These are phyloP conservation scores for Chlorella variabilis DNA, from an alignment of 163 green algal genomes.

Conservation along the genomic window DNA sequence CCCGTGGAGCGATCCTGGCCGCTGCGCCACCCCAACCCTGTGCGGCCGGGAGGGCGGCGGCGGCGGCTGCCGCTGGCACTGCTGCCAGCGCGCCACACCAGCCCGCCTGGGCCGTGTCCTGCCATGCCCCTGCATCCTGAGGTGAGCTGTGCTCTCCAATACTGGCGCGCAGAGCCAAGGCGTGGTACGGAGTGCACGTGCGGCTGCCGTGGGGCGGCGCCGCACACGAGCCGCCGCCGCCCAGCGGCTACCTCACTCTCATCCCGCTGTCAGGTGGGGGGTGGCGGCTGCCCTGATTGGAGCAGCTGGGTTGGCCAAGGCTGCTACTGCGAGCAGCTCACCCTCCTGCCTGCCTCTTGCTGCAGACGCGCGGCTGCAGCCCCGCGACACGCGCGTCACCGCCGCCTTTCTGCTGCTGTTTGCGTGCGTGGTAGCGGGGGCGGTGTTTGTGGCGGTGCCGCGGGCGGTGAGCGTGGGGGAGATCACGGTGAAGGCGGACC, in stretches of 20 bases:
- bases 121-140: neutral
- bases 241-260: slow-evolving; percentile 65
- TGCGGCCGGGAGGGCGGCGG: neutral
- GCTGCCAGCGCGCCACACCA: neutral
- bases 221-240: slow-evolving; percentile 27
- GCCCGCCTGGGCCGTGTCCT: neutral
- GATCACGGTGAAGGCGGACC: slow-evolving; percentile 56
- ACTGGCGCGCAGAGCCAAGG: slow-evolving; percentile 4
- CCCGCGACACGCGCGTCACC: slow-evolving; percentile 38
- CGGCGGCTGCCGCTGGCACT: neutral
- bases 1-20: no score
- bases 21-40: neutral
- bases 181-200: slow-evolving; percentile 35
- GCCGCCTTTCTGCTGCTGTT: slow-evolving; percentile 53
- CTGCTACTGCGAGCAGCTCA: neutral
- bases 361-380: slow-evolving; percentile 43
- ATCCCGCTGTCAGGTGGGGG: slow-evolving; percentile 58
- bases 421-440: slow-evolving; percentile 47
- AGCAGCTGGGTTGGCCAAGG: no score
- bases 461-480: slow-evolving; percentile 56
- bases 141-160: neutral
- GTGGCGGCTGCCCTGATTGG: no score
- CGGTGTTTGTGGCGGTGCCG: slow-evolving; percentile 63
- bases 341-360: neutral
- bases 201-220: slow-evolving; percentile 4